Base-by-base conservation (phyloP, 306 rosid genomes). In the Rubus idaeus region DNA sequence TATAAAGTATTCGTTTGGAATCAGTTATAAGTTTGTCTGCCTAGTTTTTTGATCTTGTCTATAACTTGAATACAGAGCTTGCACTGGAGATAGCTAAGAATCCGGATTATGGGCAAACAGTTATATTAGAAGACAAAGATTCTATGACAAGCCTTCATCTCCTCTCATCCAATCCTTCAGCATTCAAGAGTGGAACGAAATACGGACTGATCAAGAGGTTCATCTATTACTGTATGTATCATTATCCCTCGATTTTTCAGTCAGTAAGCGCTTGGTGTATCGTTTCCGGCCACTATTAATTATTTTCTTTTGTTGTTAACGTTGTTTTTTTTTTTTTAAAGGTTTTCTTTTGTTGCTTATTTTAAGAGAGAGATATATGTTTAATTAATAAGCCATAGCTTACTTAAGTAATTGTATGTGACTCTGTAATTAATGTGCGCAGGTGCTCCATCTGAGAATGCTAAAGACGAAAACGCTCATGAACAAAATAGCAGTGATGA, bases 121-220 rank as follows among this genome's bases (percentile, higher is more conserved):
- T 26, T 26, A 26, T 26, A 26, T 26, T 26, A 26, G 30, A 26
- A 26, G 50, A 57, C 50, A 1, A 8, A 8, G 8, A 16, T 58
- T 20, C 23, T 26, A 69, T 21, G 18, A 70, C 21, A 46, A 40
- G 75, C 18, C 81, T 77, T 37, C 81, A 77, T 60, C 75, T 77
- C 5, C 70, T 77, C 5, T 69, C 81, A 56, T 6, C 16, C 37
- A 58, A 26, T 37, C 70, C 81, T 18, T 47, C 47, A 26, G 81
- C 81, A 9, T 77, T 77, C 69, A 35, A 45, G 69, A 69, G 81
- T 46, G 56, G 49, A 46, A 56, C 4, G 11, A 45, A 42, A 10
- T 37, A 44, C 4, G 81, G 70, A 45, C 46, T 42, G 3, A n/a
- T 77, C 20, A 46, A 69, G 70, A 57, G 51, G 37, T 8, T 77